Evolutionary conservation across 176 grass and related monocot species (phyloP), one percentile per base, ranked within the genome.

Genomic region (Phoenix roebelenii): DNA sequence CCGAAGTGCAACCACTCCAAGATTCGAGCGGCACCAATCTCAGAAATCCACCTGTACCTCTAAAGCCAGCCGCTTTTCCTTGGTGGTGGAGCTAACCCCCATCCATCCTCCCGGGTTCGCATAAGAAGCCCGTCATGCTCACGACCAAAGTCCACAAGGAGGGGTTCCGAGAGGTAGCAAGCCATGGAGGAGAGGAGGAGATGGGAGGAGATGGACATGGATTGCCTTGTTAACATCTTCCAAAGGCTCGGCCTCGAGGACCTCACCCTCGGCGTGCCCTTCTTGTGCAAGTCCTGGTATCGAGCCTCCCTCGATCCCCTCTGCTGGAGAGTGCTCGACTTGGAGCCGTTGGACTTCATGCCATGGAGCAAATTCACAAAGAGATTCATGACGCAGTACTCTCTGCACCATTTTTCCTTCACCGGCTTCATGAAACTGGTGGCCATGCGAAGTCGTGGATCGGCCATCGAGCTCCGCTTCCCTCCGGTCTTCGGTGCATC

Each of bases 171-270:
- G 23, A 26, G 20, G 20, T 20, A 20, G 12, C 9, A 14, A 7
- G 24, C 5, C 1, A 26, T 17, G 57, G 25, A 24, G 16, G 23
- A 24, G 24, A 4, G 2, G 15, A 59, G 16, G 57, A 30, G 57
- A 17, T 59, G 57, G 57, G 57, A 59, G 57, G 57, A 59, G 23
- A 26, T 59, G 57, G 57, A 59, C 23, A 29, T 29, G 57, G 57
- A 59, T 22, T 59, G 57, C 57, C 25, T 59, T 25, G 57, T 26
- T 16, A 17, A 15, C 23, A 59, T 59, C 57, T 59, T 59, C 3
- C 57, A 26, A 3, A 59, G 57, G 57, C 57, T 59, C 25, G 24
- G 23, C 25, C 12, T 59, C 23, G 23, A 17, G 23, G 57, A 30
- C 57, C 25, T 59, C 15, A 17, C 57, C 23, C 24, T 30, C 15